Percentiles rank a stretch among this genome's conserved stretches.
Conservation (phyloP, 1,284 basidiomycete genomes). For the Caloboletus firmus region DNA sequence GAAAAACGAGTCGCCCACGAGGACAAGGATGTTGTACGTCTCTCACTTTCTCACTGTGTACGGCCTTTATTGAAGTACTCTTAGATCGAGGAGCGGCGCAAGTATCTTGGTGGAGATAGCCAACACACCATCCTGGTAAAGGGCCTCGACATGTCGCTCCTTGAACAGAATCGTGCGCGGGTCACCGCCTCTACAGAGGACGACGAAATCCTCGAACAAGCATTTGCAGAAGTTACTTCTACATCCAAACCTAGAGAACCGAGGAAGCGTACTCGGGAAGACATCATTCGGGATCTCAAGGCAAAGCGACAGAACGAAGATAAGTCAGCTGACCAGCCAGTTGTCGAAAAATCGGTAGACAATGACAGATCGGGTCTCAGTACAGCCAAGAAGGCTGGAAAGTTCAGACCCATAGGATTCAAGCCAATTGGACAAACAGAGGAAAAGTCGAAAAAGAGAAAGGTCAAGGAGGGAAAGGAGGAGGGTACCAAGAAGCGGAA, state of each 20-base stretch:
- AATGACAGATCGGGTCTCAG: slow-evolving; percentile 43
- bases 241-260: slow-evolving; percentile 29
- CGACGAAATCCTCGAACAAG: slow-evolving; percentile 76
- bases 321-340: slow-evolving; percentile 15
- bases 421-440: slow-evolving; percentile 50
- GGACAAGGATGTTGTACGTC: slow-evolving; percentile 57
- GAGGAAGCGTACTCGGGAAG: slow-evolving; percentile 71
- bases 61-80: background rate
- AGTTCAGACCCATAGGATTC: slow-evolving; percentile 81
- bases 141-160: slow-evolving; percentile 84
- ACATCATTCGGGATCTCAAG: slow-evolving; percentile 73
- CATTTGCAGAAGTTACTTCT: slow-evolving; percentile 49
- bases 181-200: slow-evolving; percentile 52
- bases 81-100: slow-evolving; percentile 76
- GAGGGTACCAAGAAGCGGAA: slow-evolving; percentile 51
- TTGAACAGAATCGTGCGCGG: slow-evolving; percentile 81
- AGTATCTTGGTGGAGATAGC: slow-evolving; percentile 85
- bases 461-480: slow-evolving; percentile 42
- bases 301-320: slow-evolving; percentile 47
- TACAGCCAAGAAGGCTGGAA: slow-evolving; percentile 58
- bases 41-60: background rate
- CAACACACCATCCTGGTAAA: slow-evolving; percentile 86
- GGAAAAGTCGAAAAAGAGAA: slow-evolving; percentile 57
- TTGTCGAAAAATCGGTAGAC: slow-evolving; percentile 11
- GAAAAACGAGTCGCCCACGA: slow-evolving; percentile 61